Base-by-base conservation (phyloP, 192 early-diverging fungal genomes). In the Backusella tarrabulga region DNA sequence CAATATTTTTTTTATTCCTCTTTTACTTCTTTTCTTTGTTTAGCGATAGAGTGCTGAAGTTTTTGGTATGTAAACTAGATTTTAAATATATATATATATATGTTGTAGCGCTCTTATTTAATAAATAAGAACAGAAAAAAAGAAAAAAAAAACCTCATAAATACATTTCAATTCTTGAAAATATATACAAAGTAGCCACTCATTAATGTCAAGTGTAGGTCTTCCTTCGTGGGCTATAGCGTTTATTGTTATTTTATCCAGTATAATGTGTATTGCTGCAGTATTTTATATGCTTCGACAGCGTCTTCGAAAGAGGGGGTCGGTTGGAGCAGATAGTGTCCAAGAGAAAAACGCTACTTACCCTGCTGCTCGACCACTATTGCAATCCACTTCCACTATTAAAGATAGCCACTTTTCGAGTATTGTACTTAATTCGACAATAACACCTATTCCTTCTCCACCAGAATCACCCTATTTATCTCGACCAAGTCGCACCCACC, bases 211-310 rank as follows among this genome's bases (percentile, higher is more conserved):
- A 63, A 29, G 21, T 63, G 21, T 29, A 29, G 56, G 26, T 14
- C 29, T 72, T 32, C 71, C 71, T 72, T 34, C 26, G 41, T 72
- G 40, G 35, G 44, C 29, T 32, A 50, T 50, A 44, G 41, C 29
- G 6, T 29, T 72, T 50, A 32, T 72, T 32, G 29, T 72, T 32
- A 44, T 50, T 72, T 23, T 50, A 44, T 15, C 34, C 17, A 50
- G 35, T 42, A 32, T 32, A 50, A 46, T 44, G 41, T 29, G 21
- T 46, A 32, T 44, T 15, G 42, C 17, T 15, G 26, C 29, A 0
- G 71, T 44, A 19, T 72, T 46, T 34, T 72, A 44, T 50, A 72
- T 72, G 29, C 42, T 72, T 50, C 26, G 71, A 72, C 46, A 72
- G 42, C 56, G 56, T 29, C 56, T 63, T 63, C 9, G 71, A 29